Percentiles rank a stretch among this genome's conserved stretches.
phyloP scores from a whole-genome alignment of 352 stramenopile genomes.

The Globisporangium alternatum region DNA sequence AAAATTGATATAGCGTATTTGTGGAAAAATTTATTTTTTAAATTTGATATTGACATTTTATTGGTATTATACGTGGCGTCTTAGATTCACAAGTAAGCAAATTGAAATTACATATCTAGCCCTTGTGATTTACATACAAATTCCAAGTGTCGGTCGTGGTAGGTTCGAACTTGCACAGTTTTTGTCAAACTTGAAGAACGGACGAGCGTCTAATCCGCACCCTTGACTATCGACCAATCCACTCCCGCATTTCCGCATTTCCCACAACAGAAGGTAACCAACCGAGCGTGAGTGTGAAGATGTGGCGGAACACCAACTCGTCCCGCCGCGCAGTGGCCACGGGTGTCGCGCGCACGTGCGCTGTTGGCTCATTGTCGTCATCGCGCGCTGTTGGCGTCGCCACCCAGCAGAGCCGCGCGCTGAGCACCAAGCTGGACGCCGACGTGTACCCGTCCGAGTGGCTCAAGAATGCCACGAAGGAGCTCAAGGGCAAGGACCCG shows the following conservation, averaged over 20 bases:
- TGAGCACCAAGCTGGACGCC: slow-evolving; percentile 33
- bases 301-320: slow-evolving; percentile 9
- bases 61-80: no score
- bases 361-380: background rate
- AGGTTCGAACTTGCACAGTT: background rate
- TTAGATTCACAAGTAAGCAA: no score
- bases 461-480: slow-evolving; percentile 64
- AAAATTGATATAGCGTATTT: no score
- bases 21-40: no score
- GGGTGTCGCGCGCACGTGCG: slow-evolving; percentile 1
- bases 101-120: slow-evolving; percentile 3
- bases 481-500: slow-evolving; percentile 82
- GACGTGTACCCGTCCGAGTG: slow-evolving; percentile 44
- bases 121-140: background rate
- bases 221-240: background rate
- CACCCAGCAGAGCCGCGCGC: slow-evolving; percentile 15
- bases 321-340: slow-evolving; percentile 5
- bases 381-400: background rate
- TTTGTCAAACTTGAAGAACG: slow-evolving; percentile 10
- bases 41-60: no score
- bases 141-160: background rate
- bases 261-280: background rate
- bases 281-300: background rate
- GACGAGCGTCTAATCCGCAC: background rate
- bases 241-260: background rate